Conservation (phyloP, 2,329 filamentous ascomycete species). For the Nemania abortiva region DNA sequence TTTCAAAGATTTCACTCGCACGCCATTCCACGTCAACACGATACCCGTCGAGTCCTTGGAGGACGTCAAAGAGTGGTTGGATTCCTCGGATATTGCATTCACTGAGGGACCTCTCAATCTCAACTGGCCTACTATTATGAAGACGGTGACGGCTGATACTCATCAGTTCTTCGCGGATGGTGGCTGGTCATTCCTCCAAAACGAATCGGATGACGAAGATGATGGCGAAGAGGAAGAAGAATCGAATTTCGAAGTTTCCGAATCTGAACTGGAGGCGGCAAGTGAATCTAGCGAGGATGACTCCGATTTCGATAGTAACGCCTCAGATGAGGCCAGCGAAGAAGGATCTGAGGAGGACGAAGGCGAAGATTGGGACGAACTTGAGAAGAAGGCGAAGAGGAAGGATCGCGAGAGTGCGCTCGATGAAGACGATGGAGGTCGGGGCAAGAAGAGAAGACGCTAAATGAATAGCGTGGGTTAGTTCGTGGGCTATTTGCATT, state of each 20-base stretch:
- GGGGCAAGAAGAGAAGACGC: slow-evolving; percentile 76
- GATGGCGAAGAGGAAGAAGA: slow-evolving; percentile 88
- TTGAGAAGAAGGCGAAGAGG: slow-evolving; percentile 91
- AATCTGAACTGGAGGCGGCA: slow-evolving; percentile 85
- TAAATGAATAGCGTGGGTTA: too few species aligned
- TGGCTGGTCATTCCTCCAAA: slow-evolving; percentile 92
- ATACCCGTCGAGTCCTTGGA: slow-evolving; percentile 96
- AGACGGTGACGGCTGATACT: slow-evolving; percentile 93
- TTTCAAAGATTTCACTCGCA: slow-evolving; percentile 95
- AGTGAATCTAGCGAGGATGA: slow-evolving; percentile 84
- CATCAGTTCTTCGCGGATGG: slow-evolving; percentile 96
- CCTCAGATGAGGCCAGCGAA: slow-evolving; percentile 83
- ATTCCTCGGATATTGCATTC: slow-evolving; percentile 94
- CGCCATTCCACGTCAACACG: slow-evolving; percentile 95
- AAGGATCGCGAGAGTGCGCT: slow-evolving; percentile 76
- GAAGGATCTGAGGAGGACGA: slow-evolving; percentile 76
- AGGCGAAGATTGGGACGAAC: slow-evolving; percentile 92
- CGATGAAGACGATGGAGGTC: slow-evolving; percentile 81
- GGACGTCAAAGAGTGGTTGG: slow-evolving; percentile 96
- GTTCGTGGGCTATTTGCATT: slow-evolving; percentile 6
- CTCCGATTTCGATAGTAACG: slow-evolving; percentile 93
- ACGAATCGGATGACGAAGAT: slow-evolving; percentile 88
- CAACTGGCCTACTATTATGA: slow-evolving; percentile 99
- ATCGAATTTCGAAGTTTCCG: slow-evolving; percentile 90
- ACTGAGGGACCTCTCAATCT: slow-evolving; percentile 95